These are phyloP conservation scores for Geum urbanum DNA, from an alignment of 306 rosid genomes.

Conservation along the genomic window DNA sequence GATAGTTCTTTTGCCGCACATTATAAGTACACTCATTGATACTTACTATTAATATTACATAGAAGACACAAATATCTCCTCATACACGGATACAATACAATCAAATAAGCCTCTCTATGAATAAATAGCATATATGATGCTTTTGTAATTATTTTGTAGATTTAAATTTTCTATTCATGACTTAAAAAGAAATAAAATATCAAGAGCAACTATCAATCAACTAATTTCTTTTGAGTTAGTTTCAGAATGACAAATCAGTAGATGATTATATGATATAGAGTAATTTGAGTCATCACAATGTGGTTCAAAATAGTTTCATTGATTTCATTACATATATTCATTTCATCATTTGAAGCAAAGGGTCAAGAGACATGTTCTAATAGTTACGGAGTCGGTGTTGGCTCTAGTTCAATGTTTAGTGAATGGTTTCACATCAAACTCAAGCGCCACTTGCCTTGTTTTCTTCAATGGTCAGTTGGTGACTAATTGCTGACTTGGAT, in stretches of 20 bases:
- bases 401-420: background rate
- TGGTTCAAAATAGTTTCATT: background rate
- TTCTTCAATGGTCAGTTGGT: conserved; percentile 3
- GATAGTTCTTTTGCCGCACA: too few relatives aligned
- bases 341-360: too few relatives aligned
- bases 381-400: background rate
- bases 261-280: background rate
- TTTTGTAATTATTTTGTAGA: too few relatives aligned
- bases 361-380: background rate
- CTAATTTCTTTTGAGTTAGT: background rate
- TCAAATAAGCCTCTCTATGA: too few relatives aligned
- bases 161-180: too few relatives aligned
- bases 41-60: too few relatives aligned
- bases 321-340: too few relatives aligned
- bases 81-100: too few relatives aligned
- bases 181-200: too few relatives aligned
- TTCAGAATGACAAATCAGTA: background rate
- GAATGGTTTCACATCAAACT: conserved; percentile 7
- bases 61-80: too few relatives aligned
- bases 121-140: too few relatives aligned
- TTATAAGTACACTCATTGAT: too few relatives aligned
- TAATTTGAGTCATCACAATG: background rate
- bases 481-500: conserved; percentile 19
- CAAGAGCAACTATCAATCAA: background rate
- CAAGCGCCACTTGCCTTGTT: background rate